A percentile compares a stretch with the other conserved stretches of the same genome.
Conservation (phyloP, 805 yeast genomes). For the Metschnikowia matae region DNA sequence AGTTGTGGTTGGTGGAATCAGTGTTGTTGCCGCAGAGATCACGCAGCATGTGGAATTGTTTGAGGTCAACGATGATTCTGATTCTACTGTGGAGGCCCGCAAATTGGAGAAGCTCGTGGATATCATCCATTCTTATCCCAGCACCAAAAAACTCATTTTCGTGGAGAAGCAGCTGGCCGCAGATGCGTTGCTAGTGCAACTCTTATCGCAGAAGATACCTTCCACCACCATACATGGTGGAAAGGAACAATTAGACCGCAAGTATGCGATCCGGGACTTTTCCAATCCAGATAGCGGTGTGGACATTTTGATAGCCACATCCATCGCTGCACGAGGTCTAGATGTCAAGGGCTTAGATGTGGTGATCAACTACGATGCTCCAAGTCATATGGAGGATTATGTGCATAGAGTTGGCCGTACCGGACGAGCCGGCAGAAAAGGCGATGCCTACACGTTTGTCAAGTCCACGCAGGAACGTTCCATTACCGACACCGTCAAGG, state of each 20-base stretch:
- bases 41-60: conserved; percentile 66
- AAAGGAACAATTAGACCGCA: conserved; percentile 79
- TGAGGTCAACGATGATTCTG: conserved; percentile 31
- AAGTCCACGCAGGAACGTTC: conserved; percentile 56
- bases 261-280: conserved; percentile 68
- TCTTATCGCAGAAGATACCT: conserved; percentile 50
- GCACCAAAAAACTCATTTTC: conserved; percentile 66
- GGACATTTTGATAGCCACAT: conserved; percentile 79
- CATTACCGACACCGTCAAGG: conserved; percentile 66
- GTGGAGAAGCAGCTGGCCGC: conserved; percentile 87
- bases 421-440: conserved; percentile 82
- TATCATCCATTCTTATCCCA: conserved; percentile 46
- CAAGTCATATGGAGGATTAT: conserved; percentile 74
- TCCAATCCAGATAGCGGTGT: conserved; percentile 47
- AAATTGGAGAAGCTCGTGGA: conserved; percentile 57
- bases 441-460: conserved; percentile 57
- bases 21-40: conserved; percentile 78
- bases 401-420: conserved; percentile 96
- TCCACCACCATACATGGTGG: conserved; percentile 87
- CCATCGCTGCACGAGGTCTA: conserved; percentile 90
- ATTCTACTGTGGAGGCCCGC: conserved; percentile 6
- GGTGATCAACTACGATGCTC: conserved; percentile 65
- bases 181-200: conserved; percentile 59
- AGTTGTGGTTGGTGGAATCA: conserved; percentile 74
- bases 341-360: conserved; percentile 83